Conservation (phyloP, 192 early-diverging fungal genomes). For the Podila clonocystis region DNA sequence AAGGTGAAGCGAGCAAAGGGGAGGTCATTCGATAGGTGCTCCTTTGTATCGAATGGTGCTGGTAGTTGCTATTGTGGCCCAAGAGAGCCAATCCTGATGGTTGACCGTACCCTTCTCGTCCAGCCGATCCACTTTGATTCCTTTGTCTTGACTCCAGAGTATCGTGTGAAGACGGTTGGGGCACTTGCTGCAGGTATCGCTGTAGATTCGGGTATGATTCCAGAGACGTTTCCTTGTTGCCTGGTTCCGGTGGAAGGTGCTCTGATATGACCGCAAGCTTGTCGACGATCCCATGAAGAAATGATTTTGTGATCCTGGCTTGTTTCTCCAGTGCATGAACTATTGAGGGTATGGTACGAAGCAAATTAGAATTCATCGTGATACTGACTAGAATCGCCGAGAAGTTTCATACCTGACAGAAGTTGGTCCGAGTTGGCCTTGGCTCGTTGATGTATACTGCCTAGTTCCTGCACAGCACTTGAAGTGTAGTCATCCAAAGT, state of each 20-base stretch:
- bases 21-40: background rate
- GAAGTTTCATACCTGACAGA: conserved; percentile 17
- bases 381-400: background rate
- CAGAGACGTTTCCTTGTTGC: background rate
- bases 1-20: background rate
- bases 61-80: conserved; percentile 6
- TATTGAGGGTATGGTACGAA: background rate
- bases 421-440: conserved; percentile 28
- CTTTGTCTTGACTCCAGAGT: background rate
- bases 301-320: conserved; percentile 13
- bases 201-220: conserved; percentile 22
- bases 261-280: conserved; percentile 14
- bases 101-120: background rate
- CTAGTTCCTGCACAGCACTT: conserved; percentile 21
- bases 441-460: conserved; percentile 20
- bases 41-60: background rate
- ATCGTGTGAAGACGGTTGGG: background rate
- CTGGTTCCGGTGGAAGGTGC: background rate
- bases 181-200: conserved; percentile 9
- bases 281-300: conserved; percentile 24
- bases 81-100: conserved; percentile 21
- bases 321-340: conserved; percentile 37
- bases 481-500: conserved; percentile 15
- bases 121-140: background rate
- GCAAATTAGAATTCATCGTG: background rate